These are phyloP conservation scores for Basipetospora chlamydospora DNA, from an alignment of 2,329 filamentous ascomycete genomes.

Conservation along the genomic window DNA sequence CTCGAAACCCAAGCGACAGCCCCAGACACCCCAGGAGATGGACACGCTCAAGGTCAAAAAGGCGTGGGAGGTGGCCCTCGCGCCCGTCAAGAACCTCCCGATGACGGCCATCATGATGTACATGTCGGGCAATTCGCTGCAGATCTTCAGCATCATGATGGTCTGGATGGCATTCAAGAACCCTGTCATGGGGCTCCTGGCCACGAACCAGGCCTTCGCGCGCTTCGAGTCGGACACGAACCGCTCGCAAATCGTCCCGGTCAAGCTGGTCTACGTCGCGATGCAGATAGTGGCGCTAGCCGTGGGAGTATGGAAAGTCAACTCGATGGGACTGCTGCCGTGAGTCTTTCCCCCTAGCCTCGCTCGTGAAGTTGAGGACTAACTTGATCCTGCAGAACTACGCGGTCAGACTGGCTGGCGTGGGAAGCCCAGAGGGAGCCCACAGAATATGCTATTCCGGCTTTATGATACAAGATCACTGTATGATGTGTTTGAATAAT, in stretches of 20 bases:
- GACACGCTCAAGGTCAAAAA: conserved; percentile 96
- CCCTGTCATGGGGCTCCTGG: conserved; percentile 70
- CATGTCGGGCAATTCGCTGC: conserved; percentile 96
- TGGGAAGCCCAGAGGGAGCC: conserved; percentile 72
- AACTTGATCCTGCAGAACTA: conserved; percentile 57
- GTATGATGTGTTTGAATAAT: background rate
- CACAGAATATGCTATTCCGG: conserved; percentile 50
- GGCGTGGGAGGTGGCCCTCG: conserved; percentile 92
- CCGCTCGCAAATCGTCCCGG: conserved; percentile 55
- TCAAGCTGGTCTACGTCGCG: conserved; percentile 75
- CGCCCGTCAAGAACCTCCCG: conserved; percentile 81
- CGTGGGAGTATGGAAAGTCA: conserved; percentile 90
- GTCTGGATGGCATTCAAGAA: conserved; percentile 98
- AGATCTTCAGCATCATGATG: conserved; percentile 99
- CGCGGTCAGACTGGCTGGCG: conserved; percentile 90
- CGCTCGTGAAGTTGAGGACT: too few relatives aligned
- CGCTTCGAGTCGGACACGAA: conserved; percentile 78
- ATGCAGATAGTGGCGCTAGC: conserved; percentile 77
- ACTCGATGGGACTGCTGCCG: conserved; percentile 89
- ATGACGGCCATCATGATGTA: conserved; percentile 99
- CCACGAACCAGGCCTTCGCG: conserved; percentile 76
- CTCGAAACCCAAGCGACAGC: conserved; percentile 39
- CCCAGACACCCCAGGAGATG: conserved; percentile 70
- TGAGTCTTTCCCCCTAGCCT: conserved; percentile 38
- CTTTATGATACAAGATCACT: conserved; percentile 26